Percentiles rank a stretch among this genome's conserved stretches.
These are phyloP conservation scores for Priceomyces castillae DNA, from an alignment of 805 yeast species.

Conservation along the genomic window DNA sequence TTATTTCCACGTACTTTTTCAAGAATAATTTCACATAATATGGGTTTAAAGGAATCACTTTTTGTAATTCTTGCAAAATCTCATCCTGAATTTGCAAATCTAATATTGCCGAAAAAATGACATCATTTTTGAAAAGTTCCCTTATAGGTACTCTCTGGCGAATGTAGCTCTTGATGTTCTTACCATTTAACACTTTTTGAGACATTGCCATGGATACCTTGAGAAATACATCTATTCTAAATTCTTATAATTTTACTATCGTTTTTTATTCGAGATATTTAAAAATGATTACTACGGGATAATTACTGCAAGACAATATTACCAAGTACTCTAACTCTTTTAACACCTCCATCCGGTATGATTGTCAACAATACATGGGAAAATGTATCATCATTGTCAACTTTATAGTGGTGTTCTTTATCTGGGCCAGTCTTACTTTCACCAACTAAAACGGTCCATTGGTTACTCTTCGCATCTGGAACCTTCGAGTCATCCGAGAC, in stretches of 20 bases:
- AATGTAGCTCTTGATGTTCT: neutral
- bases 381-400: conserved; percentile 27
- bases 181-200: neutral
- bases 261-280: neutral
- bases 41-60: conserved; percentile 39
- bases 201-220: neutral
- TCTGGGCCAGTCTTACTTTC: conserved; percentile 81
- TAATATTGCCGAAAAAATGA: conserved; percentile 3
- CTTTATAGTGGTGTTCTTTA: conserved; percentile 62
- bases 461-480: conserved; percentile 40
- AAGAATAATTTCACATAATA: conserved; percentile 50
- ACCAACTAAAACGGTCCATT: conserved; percentile 66
- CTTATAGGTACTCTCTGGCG: conserved; percentile 16
- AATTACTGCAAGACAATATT: conserved; percentile 21
- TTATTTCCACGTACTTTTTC: conserved; percentile 35
- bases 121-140: conserved; percentile 14
- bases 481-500: conserved; percentile 26
- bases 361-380: conserved; percentile 78
- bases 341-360: conserved; percentile 97
- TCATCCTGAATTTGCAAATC: conserved; percentile 17
- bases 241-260: neutral
- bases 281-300: neutral
- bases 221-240: neutral
- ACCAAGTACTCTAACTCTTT: conserved; percentile 84
- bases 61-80: conserved; percentile 16